Evolutionary conservation across 345 rosid species (phyloP).

Genomic region (Salix arbutifolia): DNA sequence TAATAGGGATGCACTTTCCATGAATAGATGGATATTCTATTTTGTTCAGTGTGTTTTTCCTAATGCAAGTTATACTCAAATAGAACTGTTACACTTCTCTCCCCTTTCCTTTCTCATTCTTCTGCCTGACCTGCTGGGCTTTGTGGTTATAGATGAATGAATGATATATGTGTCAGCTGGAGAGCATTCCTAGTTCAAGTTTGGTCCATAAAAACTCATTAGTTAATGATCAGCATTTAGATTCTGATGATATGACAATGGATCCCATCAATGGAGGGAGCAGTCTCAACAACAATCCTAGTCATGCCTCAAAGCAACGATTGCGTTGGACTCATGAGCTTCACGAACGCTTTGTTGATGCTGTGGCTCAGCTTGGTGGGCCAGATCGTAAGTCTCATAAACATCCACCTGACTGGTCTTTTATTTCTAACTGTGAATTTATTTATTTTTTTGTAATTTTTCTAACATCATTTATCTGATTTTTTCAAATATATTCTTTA

Average conservation of each 20-base stretch:
- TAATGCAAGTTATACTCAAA: neutral
- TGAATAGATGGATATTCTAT: neutral
- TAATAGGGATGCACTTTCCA: neutral
- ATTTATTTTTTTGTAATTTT: neutral
- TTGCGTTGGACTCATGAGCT: constrained; percentile 98
- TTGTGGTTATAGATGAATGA: constrained; percentile 31
- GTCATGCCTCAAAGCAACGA: constrained; percentile 92
- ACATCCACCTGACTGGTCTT: neutral
- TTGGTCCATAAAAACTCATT: constrained; percentile 39
- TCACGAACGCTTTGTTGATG: constrained; percentile 97
- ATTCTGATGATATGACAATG: constrained; percentile 52
- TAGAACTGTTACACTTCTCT: neutral
- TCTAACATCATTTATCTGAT: neutral
- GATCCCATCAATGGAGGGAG: constrained; percentile 66
- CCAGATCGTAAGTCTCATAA: constrained; percentile 77
- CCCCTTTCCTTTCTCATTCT: neutral
- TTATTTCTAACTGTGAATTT: neutral
- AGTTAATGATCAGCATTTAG: constrained; percentile 51
- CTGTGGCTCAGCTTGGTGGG: constrained; percentile 99
- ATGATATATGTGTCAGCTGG: constrained; percentile 45
- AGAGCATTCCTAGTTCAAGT: constrained; percentile 39
- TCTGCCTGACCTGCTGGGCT: constrained; percentile 5
- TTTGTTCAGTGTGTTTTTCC: neutral
- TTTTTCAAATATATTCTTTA: neutral
- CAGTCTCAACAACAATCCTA: constrained; percentile 53